Conservation (phyloP, 208 protist species). For the Acanthamoeba triangularis region DNA sequence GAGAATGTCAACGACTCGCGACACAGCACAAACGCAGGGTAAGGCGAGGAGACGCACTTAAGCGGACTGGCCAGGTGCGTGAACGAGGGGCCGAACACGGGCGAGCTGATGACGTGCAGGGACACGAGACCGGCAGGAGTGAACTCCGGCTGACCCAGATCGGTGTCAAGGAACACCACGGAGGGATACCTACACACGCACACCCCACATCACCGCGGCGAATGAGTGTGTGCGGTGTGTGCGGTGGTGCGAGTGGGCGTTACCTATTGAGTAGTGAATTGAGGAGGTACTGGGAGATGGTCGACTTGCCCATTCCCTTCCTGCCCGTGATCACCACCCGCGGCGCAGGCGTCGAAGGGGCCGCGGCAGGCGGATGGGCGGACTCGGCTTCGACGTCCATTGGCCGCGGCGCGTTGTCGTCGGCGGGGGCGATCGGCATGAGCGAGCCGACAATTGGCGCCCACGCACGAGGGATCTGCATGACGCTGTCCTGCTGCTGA, state of each 20-base stretch:
- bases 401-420: neutral
- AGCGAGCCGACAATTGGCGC: neutral
- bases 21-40: neutral
- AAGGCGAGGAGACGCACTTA: neutral
- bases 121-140: conserved; percentile 37
- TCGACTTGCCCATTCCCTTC: conserved; percentile 56
- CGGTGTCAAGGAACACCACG: conserved; percentile 23
- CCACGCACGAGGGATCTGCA: neutral
- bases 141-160: conserved; percentile 61
- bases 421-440: neutral
- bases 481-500: neutral
- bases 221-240: neutral
- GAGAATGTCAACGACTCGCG: neutral
- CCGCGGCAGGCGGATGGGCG: neutral
- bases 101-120: conserved; percentile 1
- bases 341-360: neutral
- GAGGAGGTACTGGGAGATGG: conserved; percentile 19
- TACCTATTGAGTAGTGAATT: conserved; percentile 28
- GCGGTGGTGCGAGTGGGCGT: neutral
- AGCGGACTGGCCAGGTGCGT: neutral
- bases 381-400: too few species aligned
- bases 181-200: neutral
- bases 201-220: neutral
- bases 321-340: conserved; percentile 54
- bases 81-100: neutral